Base-by-base conservation (phyloP, 1,284 basidiomycete species). In the Sanghuangporus baumii region DNA sequence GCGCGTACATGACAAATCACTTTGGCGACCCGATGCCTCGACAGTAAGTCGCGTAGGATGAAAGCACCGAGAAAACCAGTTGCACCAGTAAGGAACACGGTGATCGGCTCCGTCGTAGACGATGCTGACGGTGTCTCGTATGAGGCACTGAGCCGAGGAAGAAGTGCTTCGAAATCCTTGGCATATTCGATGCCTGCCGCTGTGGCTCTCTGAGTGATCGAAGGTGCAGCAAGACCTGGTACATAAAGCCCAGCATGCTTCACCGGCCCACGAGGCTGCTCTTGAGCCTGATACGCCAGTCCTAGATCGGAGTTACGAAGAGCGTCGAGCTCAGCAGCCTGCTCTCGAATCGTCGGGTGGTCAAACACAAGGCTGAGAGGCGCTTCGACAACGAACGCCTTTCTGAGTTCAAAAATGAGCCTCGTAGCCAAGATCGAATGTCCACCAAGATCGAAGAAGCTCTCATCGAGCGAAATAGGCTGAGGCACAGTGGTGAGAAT, bases 381-480 rank as follows among this genome's bases (percentile, higher is more conserved):
- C 2, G 94, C 94, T 65, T 96, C 89, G 48, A 98, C 83, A 12
- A 96, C 89, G 72, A 99, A 96, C 0, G 83, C 79, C 78, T 96
- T 98, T 72, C 97, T 89, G 65, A 99, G 89, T 75, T 98, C 94
- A 72, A 99, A 99, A 68, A 99, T 94, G 66, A 99, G 85, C 36
- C 96, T 88, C 3, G 96, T 99, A 0, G 96, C 97, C 26, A 99
- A 85, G 71, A 99, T 98, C 12, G 97, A 99, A 77, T 99, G 97
- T 1, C 97, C 97, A 43, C 97, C 97, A 36, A 99, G 83, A 75
- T 99, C 97, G 76, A 98, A 99, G 84, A 99, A 99, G 74, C 86
- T 94, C 72, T 99, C 97, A 73, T 98, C 91, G 9, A 92, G 75
- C 11, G 93, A 91, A 55, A 99, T 87, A 1, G 87, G 84, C 8